A percentile compares a stretch with the other conserved stretches of the same genome.
Conservation (phyloP, 2,329 filamentous ascomycete genomes). For the Fonsecaea monophora region DNA sequence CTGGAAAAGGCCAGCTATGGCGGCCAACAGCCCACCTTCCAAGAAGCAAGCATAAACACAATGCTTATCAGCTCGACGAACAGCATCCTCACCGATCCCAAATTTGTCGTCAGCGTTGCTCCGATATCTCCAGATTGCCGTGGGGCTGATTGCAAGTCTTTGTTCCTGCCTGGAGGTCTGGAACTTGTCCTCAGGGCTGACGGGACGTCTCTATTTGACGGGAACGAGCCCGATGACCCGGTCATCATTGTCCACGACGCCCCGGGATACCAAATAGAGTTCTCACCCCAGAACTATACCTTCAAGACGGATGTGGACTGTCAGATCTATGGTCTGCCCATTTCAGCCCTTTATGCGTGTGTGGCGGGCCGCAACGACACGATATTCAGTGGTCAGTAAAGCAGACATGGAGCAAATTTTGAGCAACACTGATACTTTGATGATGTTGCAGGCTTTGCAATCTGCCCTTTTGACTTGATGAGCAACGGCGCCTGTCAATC, state of each 20-base stretch:
- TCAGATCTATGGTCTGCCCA: not conserved
- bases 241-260: conserved; percentile 9
- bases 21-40: not conserved
- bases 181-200: conserved; percentile 1
- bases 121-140: not conserved
- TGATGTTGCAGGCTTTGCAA: not conserved
- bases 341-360: conserved; percentile 6
- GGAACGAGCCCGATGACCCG: not conserved
- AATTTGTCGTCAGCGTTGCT: not conserved
- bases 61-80: conserved; percentile 9
- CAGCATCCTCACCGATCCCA: conserved; percentile 5
- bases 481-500: not conserved
- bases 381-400: not conserved
- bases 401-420: not conserved
- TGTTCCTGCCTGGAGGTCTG: conserved; percentile 3
- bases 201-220: conserved; percentile 3
- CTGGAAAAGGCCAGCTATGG: conserved; percentile 1
- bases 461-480: conserved; percentile 1
- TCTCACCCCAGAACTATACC: not conserved
- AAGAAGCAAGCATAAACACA: conserved; percentile 8
- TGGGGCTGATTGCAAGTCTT: not conserved
- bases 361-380: conserved; percentile 4
- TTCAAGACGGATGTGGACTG: conserved; percentile 5
- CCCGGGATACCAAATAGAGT: conserved; percentile 1
- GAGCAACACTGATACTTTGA: no score